Evolutionary conservation across 805 yeast genomes (phyloP).

Genomic region (Starmerella geochares): DNA sequence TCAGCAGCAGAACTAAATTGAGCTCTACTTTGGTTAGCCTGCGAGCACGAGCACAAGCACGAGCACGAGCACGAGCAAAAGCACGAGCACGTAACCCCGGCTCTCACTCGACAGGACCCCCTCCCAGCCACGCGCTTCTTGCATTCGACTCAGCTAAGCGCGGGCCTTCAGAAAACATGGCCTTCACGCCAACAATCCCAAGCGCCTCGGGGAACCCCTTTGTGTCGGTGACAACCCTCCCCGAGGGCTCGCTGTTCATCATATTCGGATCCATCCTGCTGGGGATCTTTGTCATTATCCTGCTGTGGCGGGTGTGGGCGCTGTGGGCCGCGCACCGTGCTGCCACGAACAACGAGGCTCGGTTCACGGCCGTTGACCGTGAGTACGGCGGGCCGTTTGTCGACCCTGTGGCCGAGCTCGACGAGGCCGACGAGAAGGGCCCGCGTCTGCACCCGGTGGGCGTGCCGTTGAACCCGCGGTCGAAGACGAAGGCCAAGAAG

Average conservation of each 20-base stretch:
- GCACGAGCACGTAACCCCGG: no score
- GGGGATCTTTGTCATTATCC: slow-evolving; percentile 43
- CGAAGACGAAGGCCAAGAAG: slow-evolving; percentile 5
- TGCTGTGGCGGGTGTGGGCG: slow-evolving; percentile 44
- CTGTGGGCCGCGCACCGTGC: slow-evolving; percentile 40
- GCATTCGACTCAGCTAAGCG: neutral
- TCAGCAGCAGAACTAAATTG: no score
- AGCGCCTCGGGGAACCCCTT: slow-evolving; percentile 54
- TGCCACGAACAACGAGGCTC: slow-evolving; percentile 39
- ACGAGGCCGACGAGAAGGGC: slow-evolving; percentile 11
- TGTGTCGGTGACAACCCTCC: slow-evolving; percentile 41
- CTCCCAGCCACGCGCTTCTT: no score
- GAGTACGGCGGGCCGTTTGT: slow-evolving; percentile 25
- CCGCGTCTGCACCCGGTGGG: slow-evolving; percentile 14
- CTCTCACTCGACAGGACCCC: no score
- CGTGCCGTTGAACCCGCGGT: slow-evolving; percentile 18
- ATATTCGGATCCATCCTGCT: slow-evolving; percentile 65
- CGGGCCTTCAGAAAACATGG: neutral
- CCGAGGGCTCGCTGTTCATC: slow-evolving; percentile 74
- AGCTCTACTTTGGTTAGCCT: no score
- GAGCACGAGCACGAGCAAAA: no score
- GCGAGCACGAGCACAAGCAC: no score
- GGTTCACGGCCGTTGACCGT: slow-evolving; percentile 23
- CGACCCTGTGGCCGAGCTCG: slow-evolving; percentile 22
- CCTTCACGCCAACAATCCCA: slow-evolving; percentile 44